phyloP scores from a whole-genome alignment of 2,329 filamentous ascomycete genomes.

The Diaporthe amygdali region DNA sequence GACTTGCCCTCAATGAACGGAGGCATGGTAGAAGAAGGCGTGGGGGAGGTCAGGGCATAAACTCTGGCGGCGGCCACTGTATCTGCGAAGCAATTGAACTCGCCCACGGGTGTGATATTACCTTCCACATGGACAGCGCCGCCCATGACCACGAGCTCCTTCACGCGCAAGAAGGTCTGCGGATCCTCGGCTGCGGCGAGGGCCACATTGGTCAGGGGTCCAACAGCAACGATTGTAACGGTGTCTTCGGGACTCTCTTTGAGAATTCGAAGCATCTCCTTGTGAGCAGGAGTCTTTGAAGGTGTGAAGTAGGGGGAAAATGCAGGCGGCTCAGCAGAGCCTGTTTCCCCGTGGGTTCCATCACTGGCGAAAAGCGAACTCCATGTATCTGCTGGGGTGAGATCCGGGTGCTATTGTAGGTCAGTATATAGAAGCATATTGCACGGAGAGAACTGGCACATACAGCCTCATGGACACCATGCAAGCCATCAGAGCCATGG shows the following conservation, averaged over 20 bases:
- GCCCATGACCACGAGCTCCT: constrained; percentile 95
- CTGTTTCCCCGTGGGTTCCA: constrained; percentile 31
- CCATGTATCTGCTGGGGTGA: constrained; percentile 78
- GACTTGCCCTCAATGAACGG: constrained; percentile 59
- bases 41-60: constrained; percentile 76
- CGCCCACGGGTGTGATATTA: constrained; percentile 84
- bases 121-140: constrained; percentile 80
- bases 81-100: constrained; percentile 97
- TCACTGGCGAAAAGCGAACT: constrained; percentile 65
- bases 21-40: constrained; percentile 81
- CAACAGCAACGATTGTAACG: constrained; percentile 88
- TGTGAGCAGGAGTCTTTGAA: constrained; percentile 74
- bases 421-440: not conserved
- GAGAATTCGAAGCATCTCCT: constrained; percentile 88
- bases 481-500: constrained; percentile 79
- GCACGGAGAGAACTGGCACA: constrained; percentile 28
- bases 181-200: constrained; percentile 87
- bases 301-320: constrained; percentile 73
- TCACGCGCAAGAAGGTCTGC: constrained; percentile 85
- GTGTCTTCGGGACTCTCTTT: constrained; percentile 81
- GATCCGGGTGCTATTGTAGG: constrained; percentile 66
- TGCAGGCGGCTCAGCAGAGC: constrained; percentile 44
- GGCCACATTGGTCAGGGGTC: constrained; percentile 92
- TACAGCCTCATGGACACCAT: constrained; percentile 71
- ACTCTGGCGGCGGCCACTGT: constrained; percentile 77